Evolutionary conservation across 1,284 basidiomycete species (phyloP).

Genomic region (Vanrija pseudolonga): DNA sequence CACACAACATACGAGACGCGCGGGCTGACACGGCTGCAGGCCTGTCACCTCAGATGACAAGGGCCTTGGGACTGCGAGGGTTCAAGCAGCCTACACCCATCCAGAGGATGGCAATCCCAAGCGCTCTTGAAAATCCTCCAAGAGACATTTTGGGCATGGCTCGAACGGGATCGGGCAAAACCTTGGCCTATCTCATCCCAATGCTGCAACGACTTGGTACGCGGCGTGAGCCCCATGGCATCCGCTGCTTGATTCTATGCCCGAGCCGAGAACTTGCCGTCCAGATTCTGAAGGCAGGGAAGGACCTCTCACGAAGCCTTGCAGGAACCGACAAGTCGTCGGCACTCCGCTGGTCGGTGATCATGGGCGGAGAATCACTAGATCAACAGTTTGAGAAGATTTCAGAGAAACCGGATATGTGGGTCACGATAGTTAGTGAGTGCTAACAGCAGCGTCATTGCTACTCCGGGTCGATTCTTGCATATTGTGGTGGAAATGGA

Average conservation of each 20-base stretch:
- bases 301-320: conserved; percentile 73
- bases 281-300: conserved; percentile 91
- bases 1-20: conserved; percentile 1
- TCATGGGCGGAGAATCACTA: conserved; percentile 93
- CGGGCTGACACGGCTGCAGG: conserved; percentile 53
- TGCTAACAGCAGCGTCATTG: conserved; percentile 68
- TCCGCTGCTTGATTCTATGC: conserved; percentile 81
- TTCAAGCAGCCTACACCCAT: conserved; percentile 96
- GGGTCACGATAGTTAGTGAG: conserved; percentile 55
- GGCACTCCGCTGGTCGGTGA: conserved; percentile 80
- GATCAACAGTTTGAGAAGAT: conserved; percentile 98
- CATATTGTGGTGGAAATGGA: conserved; percentile 98
- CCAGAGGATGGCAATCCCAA: conserved; percentile 84
- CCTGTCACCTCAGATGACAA: conserved; percentile 74
- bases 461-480: conserved; percentile 93
- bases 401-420: conserved; percentile 91
- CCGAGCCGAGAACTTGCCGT: conserved; percentile 92
- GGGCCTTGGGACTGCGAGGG: conserved; percentile 85
- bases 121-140: conserved; percentile 77
- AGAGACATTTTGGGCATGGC: conserved; percentile 98
- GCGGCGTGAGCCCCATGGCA: conserved; percentile 73
- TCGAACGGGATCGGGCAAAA: conserved; percentile 96
- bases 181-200: conserved; percentile 92
- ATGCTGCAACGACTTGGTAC: conserved; percentile 82
- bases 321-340: conserved; percentile 51